These are phyloP conservation scores for Alternaria sp. DNA, from an alignment of 2,329 filamentous ascomycete genomes.

Conservation along the genomic window DNA sequence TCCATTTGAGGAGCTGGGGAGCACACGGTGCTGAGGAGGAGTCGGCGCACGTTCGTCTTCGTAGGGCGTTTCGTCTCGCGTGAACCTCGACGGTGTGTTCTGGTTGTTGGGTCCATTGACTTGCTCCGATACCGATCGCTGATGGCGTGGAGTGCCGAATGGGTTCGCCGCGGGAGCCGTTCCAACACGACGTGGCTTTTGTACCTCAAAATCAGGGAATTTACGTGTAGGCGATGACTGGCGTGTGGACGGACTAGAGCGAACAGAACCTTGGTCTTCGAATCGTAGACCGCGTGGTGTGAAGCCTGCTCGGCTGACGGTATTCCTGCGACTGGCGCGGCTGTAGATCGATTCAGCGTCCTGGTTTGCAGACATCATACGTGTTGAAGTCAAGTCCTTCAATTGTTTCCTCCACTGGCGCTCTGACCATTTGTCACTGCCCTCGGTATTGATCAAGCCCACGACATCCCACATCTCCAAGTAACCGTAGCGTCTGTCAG, in stretches of 20 bases:
- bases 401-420: conserved; percentile 87
- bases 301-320: conserved; percentile 52
- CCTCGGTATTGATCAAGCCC: conserved; percentile 77
- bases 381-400: conserved; percentile 84
- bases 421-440: conserved; percentile 81
- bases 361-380: conserved; percentile 65
- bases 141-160: conserved; percentile 50
- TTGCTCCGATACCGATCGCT: conserved; percentile 59
- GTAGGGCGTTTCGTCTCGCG: conserved; percentile 45
- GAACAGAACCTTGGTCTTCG: conserved; percentile 52
- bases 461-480: conserved; percentile 88
- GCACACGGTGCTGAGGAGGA: conserved; percentile 52
- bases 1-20: conserved; percentile 27
- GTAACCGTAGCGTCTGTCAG: conserved; percentile 86
- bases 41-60: conserved; percentile 50
- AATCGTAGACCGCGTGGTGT: conserved; percentile 52
- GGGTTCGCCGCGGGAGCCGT: conserved; percentile 51
- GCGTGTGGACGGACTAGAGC: conserved; percentile 56
- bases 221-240: conserved; percentile 53
- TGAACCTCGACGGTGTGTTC: conserved; percentile 51
- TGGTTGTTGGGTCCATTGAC: conserved; percentile 55
- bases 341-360: conserved; percentile 49
- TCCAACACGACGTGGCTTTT: conserved; percentile 51
- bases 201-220: conserved; percentile 29
- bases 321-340: conserved; percentile 54